A percentile compares a stretch with the other conserved stretches of the same genome.
These are phyloP conservation scores for Xylaria sp. DNA, from an alignment of 2,329 filamentous ascomycete species.

Conservation along the genomic window DNA sequence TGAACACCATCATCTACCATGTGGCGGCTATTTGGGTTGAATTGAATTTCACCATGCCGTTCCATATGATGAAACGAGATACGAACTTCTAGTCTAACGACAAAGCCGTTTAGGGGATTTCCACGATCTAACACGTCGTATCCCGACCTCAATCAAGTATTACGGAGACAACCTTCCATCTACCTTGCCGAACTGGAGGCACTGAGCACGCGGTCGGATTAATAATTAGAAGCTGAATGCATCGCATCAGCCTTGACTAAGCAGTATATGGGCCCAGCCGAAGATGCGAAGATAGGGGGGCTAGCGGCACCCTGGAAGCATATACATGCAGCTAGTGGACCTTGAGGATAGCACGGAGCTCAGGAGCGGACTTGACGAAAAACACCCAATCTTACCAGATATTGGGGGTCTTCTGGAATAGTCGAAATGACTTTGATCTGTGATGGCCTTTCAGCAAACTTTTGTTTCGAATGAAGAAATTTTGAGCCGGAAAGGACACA, in stretches of 20 bases:
- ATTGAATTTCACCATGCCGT: conserved; percentile 26
- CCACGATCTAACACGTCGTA: conserved; percentile 20
- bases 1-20: conserved; percentile 49
- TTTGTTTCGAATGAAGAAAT: not conserved
- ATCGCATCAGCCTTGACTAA: conserved; percentile 42
- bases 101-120: not conserved
- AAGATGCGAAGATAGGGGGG: conserved; percentile 31
- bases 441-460: conserved; percentile 23
- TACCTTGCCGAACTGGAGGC: conserved; percentile 58
- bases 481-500: not conserved
- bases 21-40: no score
- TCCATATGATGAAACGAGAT: conserved; percentile 31
- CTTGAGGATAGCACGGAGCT: conserved; percentile 27
- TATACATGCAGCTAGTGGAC: conserved; percentile 30
- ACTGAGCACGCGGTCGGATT: conserved; percentile 52
- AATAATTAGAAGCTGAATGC: conserved; percentile 43
- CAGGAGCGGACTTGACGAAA: conserved; percentile 32
- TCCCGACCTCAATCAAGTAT: conserved; percentile 46
- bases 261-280: conserved; percentile 25
- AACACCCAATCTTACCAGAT: conserved; percentile 30
- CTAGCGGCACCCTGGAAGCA: conserved; percentile 24
- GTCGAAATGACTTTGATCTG: conserved; percentile 23
- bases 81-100: conserved; percentile 57
- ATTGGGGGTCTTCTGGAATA: conserved; percentile 26
- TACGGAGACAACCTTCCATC: conserved; percentile 59